These are phyloP conservation scores for Mallotus japonicus DNA, from an alignment of 441 rosid species.

Conservation along the genomic window DNA sequence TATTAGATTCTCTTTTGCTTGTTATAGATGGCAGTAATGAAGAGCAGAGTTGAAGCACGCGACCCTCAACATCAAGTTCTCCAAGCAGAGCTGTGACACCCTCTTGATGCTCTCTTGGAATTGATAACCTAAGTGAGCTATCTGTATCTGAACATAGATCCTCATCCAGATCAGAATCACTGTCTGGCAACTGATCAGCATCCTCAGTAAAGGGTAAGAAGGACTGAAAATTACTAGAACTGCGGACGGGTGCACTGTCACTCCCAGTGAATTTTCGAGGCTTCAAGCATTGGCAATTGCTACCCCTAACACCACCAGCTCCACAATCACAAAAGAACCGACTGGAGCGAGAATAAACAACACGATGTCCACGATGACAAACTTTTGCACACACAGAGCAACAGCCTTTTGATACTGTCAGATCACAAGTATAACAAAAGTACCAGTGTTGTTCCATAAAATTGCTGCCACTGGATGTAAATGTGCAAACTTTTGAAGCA, in stretches of 20 bases:
- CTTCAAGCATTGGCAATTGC: slow-evolving; percentile 98
- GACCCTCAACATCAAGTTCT: slow-evolving; percentile 85
- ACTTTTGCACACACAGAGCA: slow-evolving; percentile 99
- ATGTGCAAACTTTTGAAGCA: slow-evolving; percentile 98
- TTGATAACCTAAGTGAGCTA: slow-evolving; percentile 51
- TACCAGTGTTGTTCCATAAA: slow-evolving; percentile 99
- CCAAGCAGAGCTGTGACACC: slow-evolving; percentile 61
- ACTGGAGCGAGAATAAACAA: slow-evolving; percentile 98
- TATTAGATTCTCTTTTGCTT: slow-evolving; percentile 73
- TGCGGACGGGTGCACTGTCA: slow-evolving; percentile 56
- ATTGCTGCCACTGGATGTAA: slow-evolving; percentile 99
- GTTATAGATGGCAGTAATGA: slow-evolving; percentile 76
- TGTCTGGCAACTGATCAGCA: slow-evolving; percentile 85
- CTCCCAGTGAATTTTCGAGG: slow-evolving; percentile 86
- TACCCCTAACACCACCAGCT: slow-evolving; percentile 99
- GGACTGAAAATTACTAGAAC: slow-evolving; percentile 67
- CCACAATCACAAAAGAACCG: slow-evolving; percentile 99
- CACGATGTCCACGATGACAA: slow-evolving; percentile 99
- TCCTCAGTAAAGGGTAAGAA: slow-evolving; percentile 84
- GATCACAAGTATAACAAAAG: slow-evolving; percentile 99
- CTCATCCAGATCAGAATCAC: slow-evolving; percentile 97
- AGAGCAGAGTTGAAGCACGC: slow-evolving; percentile 76
- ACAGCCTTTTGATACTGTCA: slow-evolving; percentile 98
- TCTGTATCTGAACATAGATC: slow-evolving; percentile 63
- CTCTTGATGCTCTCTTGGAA: slow-evolving; percentile 80